Conservation (phyloP, 345 rosid species). For the Brassica nigra region DNA sequence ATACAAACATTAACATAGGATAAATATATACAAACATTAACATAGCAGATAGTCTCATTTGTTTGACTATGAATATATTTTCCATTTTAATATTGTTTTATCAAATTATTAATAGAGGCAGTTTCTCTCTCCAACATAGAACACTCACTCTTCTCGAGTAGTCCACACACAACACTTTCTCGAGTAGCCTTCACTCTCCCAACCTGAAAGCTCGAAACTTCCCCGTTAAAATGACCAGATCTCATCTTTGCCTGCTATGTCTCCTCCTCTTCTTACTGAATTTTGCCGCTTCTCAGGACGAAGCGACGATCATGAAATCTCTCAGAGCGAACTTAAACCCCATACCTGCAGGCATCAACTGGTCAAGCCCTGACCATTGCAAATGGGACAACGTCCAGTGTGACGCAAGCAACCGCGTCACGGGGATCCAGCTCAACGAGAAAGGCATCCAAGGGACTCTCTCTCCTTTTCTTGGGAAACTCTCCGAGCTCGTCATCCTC, state of each 20-base stretch:
- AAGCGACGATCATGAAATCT: slow-evolving; percentile 40
- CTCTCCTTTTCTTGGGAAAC: slow-evolving; percentile 52
- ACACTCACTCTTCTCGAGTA: no score
- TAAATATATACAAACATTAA: no score
- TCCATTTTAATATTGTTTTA: not conserved
- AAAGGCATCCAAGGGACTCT: slow-evolving; percentile 49
- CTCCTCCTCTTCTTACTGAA: slow-evolving; percentile 19
- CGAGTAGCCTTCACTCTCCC: slow-evolving; percentile 18
- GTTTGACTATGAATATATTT: no score
- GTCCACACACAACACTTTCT: not conserved
- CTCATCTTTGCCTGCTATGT: slow-evolving; percentile 37
- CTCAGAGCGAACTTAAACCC: slow-evolving; percentile 43
- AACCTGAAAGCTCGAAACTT: not conserved
- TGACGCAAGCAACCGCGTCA: slow-evolving; percentile 41
- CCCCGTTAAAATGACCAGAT: slow-evolving; percentile 33
- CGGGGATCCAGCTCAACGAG: slow-evolving; percentile 59
- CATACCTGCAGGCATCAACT: slow-evolving; percentile 41
- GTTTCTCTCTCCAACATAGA: no score
- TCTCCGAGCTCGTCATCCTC: slow-evolving; percentile 42
- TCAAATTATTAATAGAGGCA: no score
- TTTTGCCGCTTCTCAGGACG: slow-evolving; percentile 27
- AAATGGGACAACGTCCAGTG: slow-evolving; percentile 53
- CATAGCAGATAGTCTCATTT: no score
- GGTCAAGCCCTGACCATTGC: slow-evolving; percentile 72
- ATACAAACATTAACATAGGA: no score